These are phyloP conservation scores for Pontederia crassipes DNA, from an alignment of 176 grass and related monocot genomes.

Conservation along the genomic window DNA sequence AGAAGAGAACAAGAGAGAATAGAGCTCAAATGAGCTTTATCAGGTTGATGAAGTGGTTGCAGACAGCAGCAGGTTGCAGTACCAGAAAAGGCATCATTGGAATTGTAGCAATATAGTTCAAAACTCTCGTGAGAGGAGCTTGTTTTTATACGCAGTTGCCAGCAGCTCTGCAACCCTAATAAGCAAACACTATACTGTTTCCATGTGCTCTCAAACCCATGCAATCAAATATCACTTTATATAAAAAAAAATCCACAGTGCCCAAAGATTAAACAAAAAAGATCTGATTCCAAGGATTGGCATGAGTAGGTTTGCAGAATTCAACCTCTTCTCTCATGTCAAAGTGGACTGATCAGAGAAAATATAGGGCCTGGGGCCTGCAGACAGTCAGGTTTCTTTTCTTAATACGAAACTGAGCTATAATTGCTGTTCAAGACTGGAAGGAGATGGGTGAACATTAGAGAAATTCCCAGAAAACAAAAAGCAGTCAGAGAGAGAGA, in stretches of 20 bases:
- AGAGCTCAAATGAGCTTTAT: not conserved
- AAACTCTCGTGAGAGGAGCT: not conserved
- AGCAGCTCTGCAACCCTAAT: constrained; percentile 13
- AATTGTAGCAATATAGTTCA: not conserved
- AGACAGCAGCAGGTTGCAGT: constrained; percentile 2
- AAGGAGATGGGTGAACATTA: not conserved
- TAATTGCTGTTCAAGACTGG: constrained; percentile 8
- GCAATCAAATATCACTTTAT: not conserved
- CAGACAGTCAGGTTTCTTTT: constrained; percentile 7
- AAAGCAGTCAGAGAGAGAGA: not conserved
- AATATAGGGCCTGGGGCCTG: constrained; percentile 11
- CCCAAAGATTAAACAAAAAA: not conserved
- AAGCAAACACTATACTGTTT: constrained; percentile 4
- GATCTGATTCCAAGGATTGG: not conserved
- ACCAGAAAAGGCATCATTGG: constrained; percentile 15
- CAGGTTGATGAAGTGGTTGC: not conserved
- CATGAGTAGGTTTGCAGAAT: constrained; percentile 1
- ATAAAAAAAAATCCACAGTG: too few species aligned
- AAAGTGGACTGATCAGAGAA: constrained; percentile 1
- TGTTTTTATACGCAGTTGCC: not conserved
- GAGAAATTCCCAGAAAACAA: constrained; percentile 13
- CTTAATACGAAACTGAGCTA: not conserved
- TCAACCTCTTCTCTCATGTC: constrained; percentile 8
- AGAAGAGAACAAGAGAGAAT: not conserved
- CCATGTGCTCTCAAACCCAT: constrained; percentile 5